Conservation (phyloP, 2,329 filamentous ascomycete species). For the Didymella exigua region DNA sequence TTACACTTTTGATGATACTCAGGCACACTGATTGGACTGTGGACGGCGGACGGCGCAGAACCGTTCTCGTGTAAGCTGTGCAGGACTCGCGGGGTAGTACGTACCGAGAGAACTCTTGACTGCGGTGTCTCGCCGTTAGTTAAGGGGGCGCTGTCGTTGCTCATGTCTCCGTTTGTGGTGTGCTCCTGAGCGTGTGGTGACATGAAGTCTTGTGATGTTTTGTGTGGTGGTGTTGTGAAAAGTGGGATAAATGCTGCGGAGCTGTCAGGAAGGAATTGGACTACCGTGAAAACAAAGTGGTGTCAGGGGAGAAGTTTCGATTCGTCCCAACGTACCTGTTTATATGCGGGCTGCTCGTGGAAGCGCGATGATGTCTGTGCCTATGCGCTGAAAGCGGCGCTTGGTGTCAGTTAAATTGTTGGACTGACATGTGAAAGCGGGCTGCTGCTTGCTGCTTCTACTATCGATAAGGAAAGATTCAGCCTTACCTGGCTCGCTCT, state of each 20-base stretch:
- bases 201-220: constrained; percentile 23
- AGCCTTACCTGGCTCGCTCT: constrained; percentile 1
- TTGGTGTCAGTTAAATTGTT: constrained; percentile 21
- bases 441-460: not conserved
- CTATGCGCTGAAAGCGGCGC: constrained; percentile 34
- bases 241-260: constrained; percentile 10
- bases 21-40: constrained; percentile 19
- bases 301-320: constrained; percentile 15
- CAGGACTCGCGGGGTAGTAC: constrained; percentile 21
- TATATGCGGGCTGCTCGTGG: constrained; percentile 28
- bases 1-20: not conserved
- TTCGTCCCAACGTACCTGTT: constrained; percentile 26
- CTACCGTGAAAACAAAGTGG: constrained; percentile 17
- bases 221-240: constrained; percentile 14
- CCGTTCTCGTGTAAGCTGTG: constrained; percentile 10
- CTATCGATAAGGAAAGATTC: constrained; percentile 28
- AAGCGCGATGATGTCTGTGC: constrained; percentile 27
- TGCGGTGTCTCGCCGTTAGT: constrained; percentile 50
- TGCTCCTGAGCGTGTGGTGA: constrained; percentile 44
- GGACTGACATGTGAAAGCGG: constrained; percentile 33
- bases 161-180: constrained; percentile 42
- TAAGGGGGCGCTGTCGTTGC: constrained; percentile 35
- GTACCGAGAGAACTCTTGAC: constrained; percentile 49
- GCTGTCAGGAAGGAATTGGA: constrained; percentile 15
- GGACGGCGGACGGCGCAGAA: constrained; percentile 5